Percentiles rank a stretch among this genome's conserved stretches.
These are phyloP conservation scores for Didymella sp. DNA, from an alignment of 2,329 filamentous ascomycete species.

Conservation along the genomic window DNA sequence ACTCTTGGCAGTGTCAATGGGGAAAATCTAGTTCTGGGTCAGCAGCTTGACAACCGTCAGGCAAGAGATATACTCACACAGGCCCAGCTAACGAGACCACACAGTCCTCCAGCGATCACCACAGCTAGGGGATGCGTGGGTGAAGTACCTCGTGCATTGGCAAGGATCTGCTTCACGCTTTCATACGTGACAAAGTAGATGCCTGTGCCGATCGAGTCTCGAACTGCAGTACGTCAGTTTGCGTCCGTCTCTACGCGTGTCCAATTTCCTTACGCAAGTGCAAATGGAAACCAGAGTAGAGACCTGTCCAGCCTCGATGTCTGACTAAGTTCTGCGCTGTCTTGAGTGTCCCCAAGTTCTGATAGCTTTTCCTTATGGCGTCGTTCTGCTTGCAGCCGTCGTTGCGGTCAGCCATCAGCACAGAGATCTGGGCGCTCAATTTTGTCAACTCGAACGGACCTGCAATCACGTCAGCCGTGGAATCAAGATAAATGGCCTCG, in stretches of 20 bases:
- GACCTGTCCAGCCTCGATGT: constrained; percentile 73
- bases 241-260: neutral
- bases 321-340: constrained; percentile 79
- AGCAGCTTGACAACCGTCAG: neutral
- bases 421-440: constrained; percentile 83
- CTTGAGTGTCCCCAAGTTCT: constrained; percentile 77
- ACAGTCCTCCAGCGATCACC: constrained; percentile 78
- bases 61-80: constrained; percentile 62
- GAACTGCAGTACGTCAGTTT: constrained; percentile 60
- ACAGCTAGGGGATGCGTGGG: constrained; percentile 83
- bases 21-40: constrained; percentile 55
- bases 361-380: constrained; percentile 64
- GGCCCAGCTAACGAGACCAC: constrained; percentile 84
- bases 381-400: constrained; percentile 51
- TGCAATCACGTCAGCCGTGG: constrained; percentile 42
- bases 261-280: constrained; percentile 69
- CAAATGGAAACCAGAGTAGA: constrained; percentile 82
- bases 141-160: constrained; percentile 74
- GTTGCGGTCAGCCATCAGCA: constrained; percentile 72
- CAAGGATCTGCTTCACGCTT: constrained; percentile 81
- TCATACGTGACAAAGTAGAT: constrained; percentile 93
- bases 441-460: constrained; percentile 90
- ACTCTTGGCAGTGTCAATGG: constrained; percentile 82
- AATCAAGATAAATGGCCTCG: neutral
- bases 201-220: constrained; percentile 81